Evolutionary conservation across 164 flowering plant species (phyloP).

Genomic region (grape (Vitis vinifera)): DNA sequence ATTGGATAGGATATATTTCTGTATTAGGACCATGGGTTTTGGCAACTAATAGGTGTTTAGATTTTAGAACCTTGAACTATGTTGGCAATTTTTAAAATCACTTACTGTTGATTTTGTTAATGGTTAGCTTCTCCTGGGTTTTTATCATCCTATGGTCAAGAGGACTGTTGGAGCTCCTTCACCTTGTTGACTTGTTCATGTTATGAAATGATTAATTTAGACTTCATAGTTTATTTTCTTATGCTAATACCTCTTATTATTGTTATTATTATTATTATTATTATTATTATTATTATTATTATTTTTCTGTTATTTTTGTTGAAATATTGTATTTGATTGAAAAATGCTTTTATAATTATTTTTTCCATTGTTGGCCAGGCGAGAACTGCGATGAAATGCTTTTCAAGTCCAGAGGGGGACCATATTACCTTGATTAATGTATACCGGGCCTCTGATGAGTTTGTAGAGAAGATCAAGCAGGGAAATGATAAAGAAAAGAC

Average conservation of each 20-base stretch:
- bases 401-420: slow-evolving; percentile 82
- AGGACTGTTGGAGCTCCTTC: not conserved
- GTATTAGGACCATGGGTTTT: not conserved
- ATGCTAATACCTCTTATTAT: not conserved
- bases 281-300: not conserved
- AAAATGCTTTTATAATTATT: not conserved
- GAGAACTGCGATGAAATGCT: slow-evolving; percentile 59
- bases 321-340: not conserved
- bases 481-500: slow-evolving; percentile 42
- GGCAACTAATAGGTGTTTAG: too few relatives aligned
- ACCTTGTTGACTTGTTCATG: too few relatives aligned
- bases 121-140: not conserved
- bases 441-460: slow-evolving; percentile 65
- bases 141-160: not conserved
- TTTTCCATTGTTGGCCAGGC: slow-evolving; percentile 43
- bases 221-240: not conserved
- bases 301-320: not conserved
- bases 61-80: not conserved
- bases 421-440: slow-evolving; percentile 83
- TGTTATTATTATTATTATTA: too few relatives aligned
- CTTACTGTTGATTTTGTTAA: not conserved
- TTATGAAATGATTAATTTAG: not conserved
- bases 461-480: slow-evolving; percentile 55
- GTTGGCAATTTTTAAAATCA: not conserved
- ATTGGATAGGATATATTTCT: not conserved